These are phyloP conservation scores for Scheffersomyces stipitis DNA, from an alignment of 805 yeast species.

Conservation along the genomic window DNA sequence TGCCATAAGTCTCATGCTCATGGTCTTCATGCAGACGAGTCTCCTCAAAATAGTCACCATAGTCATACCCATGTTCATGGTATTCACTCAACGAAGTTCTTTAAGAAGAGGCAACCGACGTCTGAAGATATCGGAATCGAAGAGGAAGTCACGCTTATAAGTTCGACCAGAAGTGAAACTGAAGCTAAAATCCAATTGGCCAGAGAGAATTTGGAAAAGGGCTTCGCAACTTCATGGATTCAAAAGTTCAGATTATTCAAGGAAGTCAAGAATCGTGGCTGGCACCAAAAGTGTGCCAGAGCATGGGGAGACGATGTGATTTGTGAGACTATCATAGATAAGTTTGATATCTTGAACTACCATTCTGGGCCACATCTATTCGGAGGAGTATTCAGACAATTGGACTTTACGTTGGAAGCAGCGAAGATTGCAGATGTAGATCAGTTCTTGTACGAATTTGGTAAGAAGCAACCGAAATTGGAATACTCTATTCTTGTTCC, in stretches of 20 bases:
- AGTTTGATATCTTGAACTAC: slow-evolving; percentile 35
- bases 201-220: slow-evolving; percentile 20
- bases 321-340: slow-evolving; percentile 26
- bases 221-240: slow-evolving; percentile 36
- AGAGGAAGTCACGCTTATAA: background rate
- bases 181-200: slow-evolving; percentile 27
- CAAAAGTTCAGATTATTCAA: slow-evolving; percentile 28
- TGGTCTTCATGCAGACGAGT: background rate
- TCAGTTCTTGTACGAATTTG: slow-evolving; percentile 32
- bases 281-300: slow-evolving; percentile 24
- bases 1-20: background rate
- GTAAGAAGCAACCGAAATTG: slow-evolving; percentile 53
- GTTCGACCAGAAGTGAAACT: slow-evolving; percentile 16
- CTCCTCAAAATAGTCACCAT: background rate
- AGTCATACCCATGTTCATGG: background rate
- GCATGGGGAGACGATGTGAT: slow-evolving; percentile 38
- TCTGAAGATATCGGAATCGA: too few relatives aligned
- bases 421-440: slow-evolving; percentile 35
- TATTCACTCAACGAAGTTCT: background rate
- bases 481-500: slow-evolving; percentile 58
- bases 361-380: slow-evolving; percentile 33
- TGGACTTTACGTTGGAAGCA: slow-evolving; percentile 28
- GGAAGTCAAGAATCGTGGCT: slow-evolving; percentile 17
- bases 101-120: background rate
- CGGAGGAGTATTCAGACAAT: slow-evolving; percentile 27